These are phyloP conservation scores for Ogataea siamensis DNA, from an alignment of 805 yeast species.

Conservation along the genomic window DNA sequence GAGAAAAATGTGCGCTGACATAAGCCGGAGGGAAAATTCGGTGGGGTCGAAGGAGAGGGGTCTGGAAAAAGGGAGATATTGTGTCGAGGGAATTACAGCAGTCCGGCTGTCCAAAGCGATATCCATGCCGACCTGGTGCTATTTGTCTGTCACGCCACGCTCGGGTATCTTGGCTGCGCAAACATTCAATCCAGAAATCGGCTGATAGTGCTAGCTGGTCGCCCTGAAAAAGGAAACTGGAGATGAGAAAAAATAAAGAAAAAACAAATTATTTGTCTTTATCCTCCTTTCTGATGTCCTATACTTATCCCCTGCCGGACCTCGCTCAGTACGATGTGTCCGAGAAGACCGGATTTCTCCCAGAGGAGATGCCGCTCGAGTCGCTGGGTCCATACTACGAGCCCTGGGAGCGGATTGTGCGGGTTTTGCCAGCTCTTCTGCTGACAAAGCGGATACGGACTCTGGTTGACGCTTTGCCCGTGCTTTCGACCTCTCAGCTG, in stretches of 20 bases:
- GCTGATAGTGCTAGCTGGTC: slow-evolving; percentile 1
- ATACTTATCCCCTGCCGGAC: slow-evolving; percentile 41
- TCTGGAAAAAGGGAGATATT: background rate
- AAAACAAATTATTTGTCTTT: slow-evolving; percentile 1
- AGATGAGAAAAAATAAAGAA: slow-evolving; percentile 9
- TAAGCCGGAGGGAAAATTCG: background rate
- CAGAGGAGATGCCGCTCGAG: slow-evolving; percentile 60
- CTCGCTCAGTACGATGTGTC: slow-evolving; percentile 70
- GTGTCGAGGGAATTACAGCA: too few relatives aligned
- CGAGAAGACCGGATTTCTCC: slow-evolving; percentile 73
- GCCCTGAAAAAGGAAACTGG: slow-evolving; percentile 8
- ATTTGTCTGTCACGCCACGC: too few relatives aligned
- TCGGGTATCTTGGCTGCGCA: too few relatives aligned
- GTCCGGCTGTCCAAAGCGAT: too few relatives aligned
- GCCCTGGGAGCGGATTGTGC: slow-evolving; percentile 76
- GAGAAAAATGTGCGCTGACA: slow-evolving; percentile 5
- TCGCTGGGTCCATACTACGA: slow-evolving; percentile 56
- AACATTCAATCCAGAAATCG: slow-evolving; percentile 6
- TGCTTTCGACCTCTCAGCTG: slow-evolving; percentile 49
- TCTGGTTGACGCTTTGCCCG: slow-evolving; percentile 62
- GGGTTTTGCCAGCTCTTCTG: slow-evolving; percentile 69
- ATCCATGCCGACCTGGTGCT: too few relatives aligned
- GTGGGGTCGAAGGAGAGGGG: background rate
- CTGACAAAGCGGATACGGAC: slow-evolving; percentile 60
- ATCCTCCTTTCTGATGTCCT: slow-evolving; percentile 21